Conservation (phyloP, 2,329 filamentous ascomycete genomes). For the Botrytis pseudocinerea region DNA sequence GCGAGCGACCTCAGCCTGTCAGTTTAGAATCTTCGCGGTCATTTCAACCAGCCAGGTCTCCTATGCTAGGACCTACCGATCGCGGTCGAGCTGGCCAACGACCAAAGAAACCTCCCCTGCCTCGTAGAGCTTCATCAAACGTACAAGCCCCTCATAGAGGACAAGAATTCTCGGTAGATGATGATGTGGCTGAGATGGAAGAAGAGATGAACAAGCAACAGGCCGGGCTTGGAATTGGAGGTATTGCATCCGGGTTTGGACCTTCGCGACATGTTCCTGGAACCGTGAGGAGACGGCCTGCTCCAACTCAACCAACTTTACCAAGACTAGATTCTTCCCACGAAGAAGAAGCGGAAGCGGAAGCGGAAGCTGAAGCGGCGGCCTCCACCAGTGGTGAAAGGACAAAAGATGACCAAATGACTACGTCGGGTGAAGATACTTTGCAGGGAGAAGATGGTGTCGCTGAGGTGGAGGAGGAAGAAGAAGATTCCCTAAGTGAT, state of each 20-base stretch:
- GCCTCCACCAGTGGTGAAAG: slow-evolving; percentile 27
- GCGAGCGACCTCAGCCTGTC: slow-evolving; percentile 35
- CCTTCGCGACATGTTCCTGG: slow-evolving; percentile 50
- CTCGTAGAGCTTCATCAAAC: slow-evolving; percentile 73
- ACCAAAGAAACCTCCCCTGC: slow-evolving; percentile 65
- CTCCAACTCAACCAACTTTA: slow-evolving; percentile 48
- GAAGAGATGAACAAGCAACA: slow-evolving; percentile 59
- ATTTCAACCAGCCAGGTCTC: slow-evolving; percentile 36
- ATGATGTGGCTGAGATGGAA: slow-evolving; percentile 79
- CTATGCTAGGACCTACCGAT: slow-evolving; percentile 39
- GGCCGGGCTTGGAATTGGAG: slow-evolving; percentile 41
- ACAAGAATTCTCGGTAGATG: slow-evolving; percentile 87
- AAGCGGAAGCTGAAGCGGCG: slow-evolving; percentile 27
- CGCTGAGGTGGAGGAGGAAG: slow-evolving; percentile 44
- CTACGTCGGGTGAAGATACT: slow-evolving; percentile 34
- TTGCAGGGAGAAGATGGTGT: slow-evolving; percentile 43
- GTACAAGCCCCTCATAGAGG: slow-evolving; percentile 72
- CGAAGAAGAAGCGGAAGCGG: slow-evolving; percentile 46
- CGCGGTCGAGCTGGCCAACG: slow-evolving; percentile 41
- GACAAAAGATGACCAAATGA: slow-evolving; percentile 26
- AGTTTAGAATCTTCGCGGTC: slow-evolving; percentile 39
- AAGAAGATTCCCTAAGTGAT: slow-evolving; percentile 70
- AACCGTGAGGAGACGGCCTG: slow-evolving; percentile 51
- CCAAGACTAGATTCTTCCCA: slow-evolving; percentile 51
- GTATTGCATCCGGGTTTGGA: slow-evolving; percentile 42